Conservation (phyloP, 345 rosid genomes). For the Sapria himalayana region DNA sequence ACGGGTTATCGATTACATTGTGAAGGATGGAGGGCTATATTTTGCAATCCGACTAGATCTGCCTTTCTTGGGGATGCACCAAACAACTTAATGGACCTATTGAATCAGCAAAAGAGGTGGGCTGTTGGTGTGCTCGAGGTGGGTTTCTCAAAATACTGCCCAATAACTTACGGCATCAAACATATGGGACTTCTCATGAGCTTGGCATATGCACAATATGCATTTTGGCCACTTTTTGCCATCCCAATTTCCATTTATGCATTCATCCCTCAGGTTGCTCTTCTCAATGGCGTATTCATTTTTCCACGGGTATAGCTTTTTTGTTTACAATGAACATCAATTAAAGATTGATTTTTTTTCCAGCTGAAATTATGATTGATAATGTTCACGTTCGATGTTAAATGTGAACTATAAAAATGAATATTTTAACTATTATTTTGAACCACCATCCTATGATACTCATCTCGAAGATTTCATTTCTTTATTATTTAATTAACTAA, state of each 20-base stretch:
- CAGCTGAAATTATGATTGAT: too few species aligned
- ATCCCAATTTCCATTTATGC: constrained; percentile 28
- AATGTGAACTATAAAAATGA: too few species aligned
- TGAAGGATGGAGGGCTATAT: constrained; percentile 47
- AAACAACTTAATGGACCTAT: constrained; percentile 16
- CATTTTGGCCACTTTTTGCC: constrained; percentile 31
- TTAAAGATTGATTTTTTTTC: too few species aligned
- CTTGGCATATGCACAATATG: constrained; percentile 17
- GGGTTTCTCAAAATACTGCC: constrained; percentile 15
- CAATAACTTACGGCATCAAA: constrained; percentile 25
- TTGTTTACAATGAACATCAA: too few species aligned
- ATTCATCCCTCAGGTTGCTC: constrained; percentile 48
- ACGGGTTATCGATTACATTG: constrained; percentile 36
- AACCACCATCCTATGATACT: background rate
- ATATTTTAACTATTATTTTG: background rate
- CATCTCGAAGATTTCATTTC: too few species aligned
- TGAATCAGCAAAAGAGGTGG: constrained; percentile 54
- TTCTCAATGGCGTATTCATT: constrained; percentile 19
- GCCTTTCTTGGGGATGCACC: constrained; percentile 54
- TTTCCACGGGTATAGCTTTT: constrained; percentile 29
- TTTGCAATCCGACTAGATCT: constrained; percentile 32
- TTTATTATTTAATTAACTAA: too few species aligned
- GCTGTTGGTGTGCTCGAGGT: constrained; percentile 36
- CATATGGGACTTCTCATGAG: constrained; percentile 19
- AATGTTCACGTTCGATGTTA: background rate